Conservation (phyloP, 2,329 filamentous ascomycete species). For the Dendrostoma leiphaemia region DNA sequence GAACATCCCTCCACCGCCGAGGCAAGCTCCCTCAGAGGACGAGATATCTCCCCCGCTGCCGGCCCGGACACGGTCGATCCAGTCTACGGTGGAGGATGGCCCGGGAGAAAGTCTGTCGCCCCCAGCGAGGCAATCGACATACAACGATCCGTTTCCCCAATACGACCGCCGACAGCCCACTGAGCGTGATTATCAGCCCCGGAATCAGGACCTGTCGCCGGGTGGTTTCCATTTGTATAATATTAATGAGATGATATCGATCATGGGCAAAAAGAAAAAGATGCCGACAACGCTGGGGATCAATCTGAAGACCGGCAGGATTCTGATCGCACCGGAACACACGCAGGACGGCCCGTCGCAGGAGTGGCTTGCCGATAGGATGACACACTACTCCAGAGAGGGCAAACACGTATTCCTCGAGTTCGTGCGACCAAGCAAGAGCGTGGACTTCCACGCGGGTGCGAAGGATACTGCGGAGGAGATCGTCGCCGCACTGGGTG, state of each 20-base stretch:
- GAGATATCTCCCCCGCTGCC: slow-evolving; percentile 63
- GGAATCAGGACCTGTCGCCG: slow-evolving; percentile 51
- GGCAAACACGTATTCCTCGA: slow-evolving; percentile 98
- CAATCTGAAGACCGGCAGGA: slow-evolving; percentile 81
- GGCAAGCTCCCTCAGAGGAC: slow-evolving; percentile 56
- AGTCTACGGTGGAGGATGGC: slow-evolving; percentile 21
- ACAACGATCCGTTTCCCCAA: slow-evolving; percentile 19
- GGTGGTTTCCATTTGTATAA: slow-evolving; percentile 93
- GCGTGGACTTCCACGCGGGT: slow-evolving; percentile 93
- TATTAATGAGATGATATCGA: slow-evolving; percentile 95
- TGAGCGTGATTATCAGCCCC: slow-evolving; percentile 26
- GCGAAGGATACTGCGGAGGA: slow-evolving; percentile 96
- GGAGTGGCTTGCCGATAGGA: slow-evolving; percentile 91
- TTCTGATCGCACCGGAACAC: slow-evolving; percentile 88
- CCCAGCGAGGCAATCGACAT: slow-evolving; percentile 32
- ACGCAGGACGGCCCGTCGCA: slow-evolving; percentile 78
- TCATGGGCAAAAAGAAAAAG: slow-evolving; percentile 96
- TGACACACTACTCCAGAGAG: slow-evolving; percentile 97
- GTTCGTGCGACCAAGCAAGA: slow-evolving; percentile 87
- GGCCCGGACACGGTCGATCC: slow-evolving; percentile 50
- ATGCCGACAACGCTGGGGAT: slow-evolving; percentile 97
- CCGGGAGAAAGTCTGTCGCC: slow-evolving; percentile 28
- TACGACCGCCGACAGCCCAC: slow-evolving; percentile 29
- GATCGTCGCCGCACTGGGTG: slow-evolving; percentile 83
- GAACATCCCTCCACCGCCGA: slow-evolving; percentile 52